Evolutionary conservation across 2,329 filamentous ascomycete species (phyloP).

Genomic region (Penicillium sp.): DNA sequence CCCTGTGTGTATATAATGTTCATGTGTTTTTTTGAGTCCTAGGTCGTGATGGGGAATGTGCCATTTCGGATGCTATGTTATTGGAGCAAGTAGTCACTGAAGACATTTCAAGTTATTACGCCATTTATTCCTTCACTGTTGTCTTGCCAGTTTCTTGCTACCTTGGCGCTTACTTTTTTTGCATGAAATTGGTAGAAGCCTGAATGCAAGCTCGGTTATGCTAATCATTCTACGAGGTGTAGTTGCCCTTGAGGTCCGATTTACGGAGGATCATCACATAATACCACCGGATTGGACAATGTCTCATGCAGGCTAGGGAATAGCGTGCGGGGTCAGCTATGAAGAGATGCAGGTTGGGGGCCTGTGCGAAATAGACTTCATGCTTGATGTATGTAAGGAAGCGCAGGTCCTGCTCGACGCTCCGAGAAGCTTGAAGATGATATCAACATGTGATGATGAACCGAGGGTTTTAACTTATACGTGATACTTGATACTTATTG

Average conservation of each 20-base stretch:
- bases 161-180: not conserved
- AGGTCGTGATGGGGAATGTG: conserved; percentile 15
- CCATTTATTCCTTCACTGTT: not conserved
- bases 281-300: not conserved
- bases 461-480: not conserved
- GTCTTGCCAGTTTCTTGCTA: not conserved
- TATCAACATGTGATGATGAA: not conserved
- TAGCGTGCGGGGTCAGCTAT: not conserved
- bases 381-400: not conserved
- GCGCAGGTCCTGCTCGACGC: not conserved
- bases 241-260: not conserved
- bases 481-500: no score
- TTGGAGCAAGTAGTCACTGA: conserved; percentile 22
- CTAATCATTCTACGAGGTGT: not conserved
- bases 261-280: conserved; percentile 1
- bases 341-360: not conserved
- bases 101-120: conserved; percentile 11
- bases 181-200: not conserved
- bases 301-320: not conserved
- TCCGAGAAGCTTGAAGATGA: not conserved
- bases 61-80: conserved; percentile 10
- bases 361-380: not conserved
- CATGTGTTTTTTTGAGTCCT: conserved; percentile 23
- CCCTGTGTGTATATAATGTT: conserved; percentile 32
- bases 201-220: not conserved